These are phyloP conservation scores for Termitomyces titanicus DNA, from an alignment of 768 basidiomycete species.

Conservation along the genomic window DNA sequence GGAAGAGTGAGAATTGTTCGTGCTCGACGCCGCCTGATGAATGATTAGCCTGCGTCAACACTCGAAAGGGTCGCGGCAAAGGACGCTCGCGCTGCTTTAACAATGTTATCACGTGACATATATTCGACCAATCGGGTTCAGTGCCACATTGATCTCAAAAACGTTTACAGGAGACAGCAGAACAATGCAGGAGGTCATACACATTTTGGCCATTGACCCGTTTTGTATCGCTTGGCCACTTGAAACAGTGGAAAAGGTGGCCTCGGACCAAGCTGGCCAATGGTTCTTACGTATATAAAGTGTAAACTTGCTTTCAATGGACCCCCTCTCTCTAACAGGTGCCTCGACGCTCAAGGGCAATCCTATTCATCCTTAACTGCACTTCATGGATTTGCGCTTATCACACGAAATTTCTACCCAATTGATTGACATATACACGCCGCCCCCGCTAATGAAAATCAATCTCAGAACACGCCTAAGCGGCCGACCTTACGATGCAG, in stretches of 20 bases:
- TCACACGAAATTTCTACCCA: conserved; percentile 12
- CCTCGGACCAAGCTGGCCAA: conserved; percentile 2
- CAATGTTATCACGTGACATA: background rate
- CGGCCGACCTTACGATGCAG: conserved; percentile 6
- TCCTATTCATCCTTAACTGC: background rate
- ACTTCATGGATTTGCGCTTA: conserved; percentile 13
- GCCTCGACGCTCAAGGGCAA: background rate
- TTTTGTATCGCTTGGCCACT: background rate
- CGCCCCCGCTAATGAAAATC: background rate
- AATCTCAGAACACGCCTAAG: conserved; percentile 2
- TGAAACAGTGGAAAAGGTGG: conserved; percentile 1
- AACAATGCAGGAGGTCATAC: conserved; percentile 6
- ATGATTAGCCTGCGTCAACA: too few relatives aligned
- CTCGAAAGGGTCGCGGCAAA: too few relatives aligned
- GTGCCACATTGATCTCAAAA: background rate
- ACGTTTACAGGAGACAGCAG: background rate
- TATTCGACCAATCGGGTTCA: background rate
- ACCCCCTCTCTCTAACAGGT: background rate
- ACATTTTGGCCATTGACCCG: background rate
- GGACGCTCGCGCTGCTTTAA: too few relatives aligned
- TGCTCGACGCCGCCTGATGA: too few relatives aligned
- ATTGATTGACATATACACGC: conserved; percentile 5
- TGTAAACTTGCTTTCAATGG: too few relatives aligned
- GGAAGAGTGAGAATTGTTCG: too few relatives aligned
- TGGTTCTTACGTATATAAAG: background rate